Base-by-base conservation (phyloP, 2,329 filamentous ascomycete genomes). In the Rhynchosporium graminicola region DNA sequence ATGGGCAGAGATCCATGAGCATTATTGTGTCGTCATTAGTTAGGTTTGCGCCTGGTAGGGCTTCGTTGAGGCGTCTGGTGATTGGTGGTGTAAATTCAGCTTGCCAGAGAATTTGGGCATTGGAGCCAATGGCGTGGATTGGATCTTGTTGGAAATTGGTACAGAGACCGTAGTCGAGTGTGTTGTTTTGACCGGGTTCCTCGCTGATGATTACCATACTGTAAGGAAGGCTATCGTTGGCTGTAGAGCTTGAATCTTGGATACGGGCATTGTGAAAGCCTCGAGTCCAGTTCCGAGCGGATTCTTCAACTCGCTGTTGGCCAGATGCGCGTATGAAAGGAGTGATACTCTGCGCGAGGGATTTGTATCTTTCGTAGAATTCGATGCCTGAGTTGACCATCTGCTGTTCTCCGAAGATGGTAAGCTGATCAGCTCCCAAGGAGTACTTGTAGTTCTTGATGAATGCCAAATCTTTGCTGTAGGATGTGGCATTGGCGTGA, bases 1-100 rank as follows among this genome's bases (percentile, higher is more conserved):
- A 97, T 0, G 93, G 88, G 71, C 93, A 97, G 64, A 97, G 80
- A 70, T 97, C 92, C 92, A 97, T 97, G 40, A 97, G 74, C 62
- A 82, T 83, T 61, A 92, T 79, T 0, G 87, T 84, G 40, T 94
- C 87, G 0, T 78, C 71, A 12, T 80, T 72, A 2, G 82, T 84
- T 47, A 97, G 74, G 64, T 89, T 85, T 4, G 84, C 87, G 2
- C 89, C 89, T 0, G 82, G 82, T 0, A 97, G 80, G 64, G 88
- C 84, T 13, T 77, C 70, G 72, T 93, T 92, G 46, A 97, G 76
- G 7, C 91, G 85, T 2, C 80, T 75, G n/a, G 83, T 82, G 67
- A 97, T 90, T 0, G 84, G 76, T 0, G 86, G 84, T 1, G 86
- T 80, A 72, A 95, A 96, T 4, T 82, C 78, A 4, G 80, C 76